Evolutionary conservation across 345 rosid species (phyloP).

Genomic region (Pseudoturritis turrita): DNA sequence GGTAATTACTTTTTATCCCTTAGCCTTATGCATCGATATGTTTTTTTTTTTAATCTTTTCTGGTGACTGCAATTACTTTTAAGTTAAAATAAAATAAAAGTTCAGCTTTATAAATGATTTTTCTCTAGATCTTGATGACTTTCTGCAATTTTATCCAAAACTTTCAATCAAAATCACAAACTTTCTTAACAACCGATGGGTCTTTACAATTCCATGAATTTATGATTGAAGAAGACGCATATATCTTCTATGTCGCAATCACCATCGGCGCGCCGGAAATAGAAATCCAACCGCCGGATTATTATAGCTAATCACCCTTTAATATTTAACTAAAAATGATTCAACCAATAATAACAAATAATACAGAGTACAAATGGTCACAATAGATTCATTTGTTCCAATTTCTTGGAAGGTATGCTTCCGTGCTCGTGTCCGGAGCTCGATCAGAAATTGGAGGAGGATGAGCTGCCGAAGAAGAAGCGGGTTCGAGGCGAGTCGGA

Average conservation of each 20-base stretch:
- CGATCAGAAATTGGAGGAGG: conserved; percentile 57
- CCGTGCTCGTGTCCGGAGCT: conserved; percentile 96
- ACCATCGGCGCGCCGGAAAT: conserved; percentile 23
- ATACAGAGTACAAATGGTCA: too few relatives aligned
- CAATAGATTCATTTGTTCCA: conserved; percentile 76
- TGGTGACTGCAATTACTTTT: too few relatives aligned
- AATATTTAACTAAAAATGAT: too few relatives aligned
- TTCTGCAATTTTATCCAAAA: conserved; percentile 16
- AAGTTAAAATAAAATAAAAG: too few relatives aligned
- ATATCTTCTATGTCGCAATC: conserved; percentile 31
- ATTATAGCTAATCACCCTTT: too few relatives aligned
- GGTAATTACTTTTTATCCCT: too few relatives aligned
- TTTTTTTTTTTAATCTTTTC: too few relatives aligned
- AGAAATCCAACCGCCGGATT: conserved; percentile 41
- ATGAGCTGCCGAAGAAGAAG: conserved; percentile 67
- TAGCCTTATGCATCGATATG: too few relatives aligned
- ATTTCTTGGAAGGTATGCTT: conserved; percentile 72
- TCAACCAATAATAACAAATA: too few relatives aligned
- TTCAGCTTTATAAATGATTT: too few relatives aligned
- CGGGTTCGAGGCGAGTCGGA: conserved; percentile 38
- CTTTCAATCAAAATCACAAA: conserved; percentile 30
- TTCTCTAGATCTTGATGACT: conserved; percentile 14
- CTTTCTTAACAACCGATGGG: conserved; percentile 26
- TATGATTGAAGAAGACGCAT: neutral
- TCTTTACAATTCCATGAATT: neutral